phyloP scores from a whole-genome alignment of 257 asterid species.

The Eustoma russellianum region DNA sequence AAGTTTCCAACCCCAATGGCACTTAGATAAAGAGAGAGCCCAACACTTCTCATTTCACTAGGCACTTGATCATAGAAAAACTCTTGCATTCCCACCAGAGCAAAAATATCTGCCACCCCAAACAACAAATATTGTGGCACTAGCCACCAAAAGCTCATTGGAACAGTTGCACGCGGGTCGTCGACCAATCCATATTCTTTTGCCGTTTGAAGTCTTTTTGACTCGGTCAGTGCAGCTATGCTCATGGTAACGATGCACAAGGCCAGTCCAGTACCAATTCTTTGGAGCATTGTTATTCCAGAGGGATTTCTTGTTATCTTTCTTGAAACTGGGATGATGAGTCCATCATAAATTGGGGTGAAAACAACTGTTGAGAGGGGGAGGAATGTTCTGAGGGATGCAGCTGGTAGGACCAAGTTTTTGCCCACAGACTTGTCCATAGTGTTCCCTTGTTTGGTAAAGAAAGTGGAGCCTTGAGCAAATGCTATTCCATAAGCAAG shows the following conservation, averaged over 20 bases:
- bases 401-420: constrained; percentile 40
- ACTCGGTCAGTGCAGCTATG: constrained; percentile 48
- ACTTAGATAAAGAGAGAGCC: constrained; percentile 47
- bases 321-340: constrained; percentile 43
- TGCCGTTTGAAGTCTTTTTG: constrained; percentile 36
- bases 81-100: constrained; percentile 55
- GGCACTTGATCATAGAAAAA: constrained; percentile 67
- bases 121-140: constrained; percentile 42
- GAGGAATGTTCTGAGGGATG: constrained; percentile 38
- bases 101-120: constrained; percentile 44
- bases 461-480: constrained; percentile 40
- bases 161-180: constrained; percentile 31
- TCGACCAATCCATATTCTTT: constrained; percentile 29
- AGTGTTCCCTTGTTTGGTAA: constrained; percentile 52
- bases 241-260: constrained; percentile 31
- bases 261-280: constrained; percentile 41
- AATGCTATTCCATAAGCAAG: constrained; percentile 28
- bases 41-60: constrained; percentile 36
- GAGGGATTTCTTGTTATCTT: constrained; percentile 33
- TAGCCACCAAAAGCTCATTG: constrained; percentile 68
- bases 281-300: constrained; percentile 51
- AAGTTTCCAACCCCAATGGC: constrained; percentile 52
- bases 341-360: constrained; percentile 44
- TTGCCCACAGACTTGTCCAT: constrained; percentile 43
- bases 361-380: constrained; percentile 28